Evolutionary conservation across 208 protist genomes (phyloP), one percentile per base, ranked within the genome.

Genomic region (Leishmania tarentolae): DNA sequence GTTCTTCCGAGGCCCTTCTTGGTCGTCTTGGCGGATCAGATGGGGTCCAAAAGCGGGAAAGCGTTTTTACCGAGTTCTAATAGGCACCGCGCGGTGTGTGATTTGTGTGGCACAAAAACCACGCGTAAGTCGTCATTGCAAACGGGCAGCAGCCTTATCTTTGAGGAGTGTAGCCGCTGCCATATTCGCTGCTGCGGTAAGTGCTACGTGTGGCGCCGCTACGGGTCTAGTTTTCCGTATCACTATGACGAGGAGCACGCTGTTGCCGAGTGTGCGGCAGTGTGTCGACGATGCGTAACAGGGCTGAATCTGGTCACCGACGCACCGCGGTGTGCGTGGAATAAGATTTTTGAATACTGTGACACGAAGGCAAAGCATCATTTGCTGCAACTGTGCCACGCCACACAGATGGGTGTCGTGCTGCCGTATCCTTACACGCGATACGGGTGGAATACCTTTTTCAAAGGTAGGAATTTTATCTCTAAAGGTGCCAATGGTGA

Each of bases 401-500:
- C 82, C 2, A 88, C 84, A 9, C 87, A 90, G 79, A 80, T 89
- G 56, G 79, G 86, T 50, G 86, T 93, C 4, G 63, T 87, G n/a
- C 85, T 91, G 15, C 77, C 80, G 9, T 91, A 83, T 65, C 81
- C 81, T 6, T 86, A 87, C 81, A 81, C 83, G 24, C 80, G 82
- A 11, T 86, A 81, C 44, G 85, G 83, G 0, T 93, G 87, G 87
- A 81, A 75, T 44, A 85, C 81, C 28, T 88, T 90, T 81, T 91
- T 93, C 52, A 73, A 85, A 35, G 86, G 86, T 28, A 84, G 79
- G 66, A n/a, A n/a, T 19, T 88, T 89, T 57, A 81, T 93, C 42
- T 81, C 90, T 1, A 88, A 87, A 73, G 87, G 83, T 17, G 87
- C 90, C 17, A 89, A 88, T 50, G 90, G 87, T 68, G 79, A 84